These are phyloP conservation scores for Colletotrichum echinochloae DNA, from an alignment of 2,329 filamentous ascomycete genomes.

Conservation along the genomic window DNA sequence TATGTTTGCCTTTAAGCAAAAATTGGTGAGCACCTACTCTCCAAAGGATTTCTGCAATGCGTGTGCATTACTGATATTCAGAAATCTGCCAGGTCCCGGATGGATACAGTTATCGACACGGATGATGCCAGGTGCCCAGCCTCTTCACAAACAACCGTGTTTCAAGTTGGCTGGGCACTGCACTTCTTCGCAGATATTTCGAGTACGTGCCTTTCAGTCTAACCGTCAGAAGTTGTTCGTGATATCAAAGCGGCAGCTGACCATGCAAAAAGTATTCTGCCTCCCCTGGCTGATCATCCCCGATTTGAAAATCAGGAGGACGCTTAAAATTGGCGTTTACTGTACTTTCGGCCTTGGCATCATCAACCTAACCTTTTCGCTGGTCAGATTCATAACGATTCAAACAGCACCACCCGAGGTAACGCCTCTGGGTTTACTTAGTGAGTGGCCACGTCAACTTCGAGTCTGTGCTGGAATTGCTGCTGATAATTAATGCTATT, in stretches of 20 bases:
- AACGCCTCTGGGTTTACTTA: conserved; percentile 30
- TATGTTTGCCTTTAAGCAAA: conserved; percentile 32
- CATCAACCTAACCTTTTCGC: conserved; percentile 37
- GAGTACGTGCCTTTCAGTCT: neutral
- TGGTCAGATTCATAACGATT: conserved; percentile 35
- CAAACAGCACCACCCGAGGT: conserved; percentile 25
- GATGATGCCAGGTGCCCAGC: conserved; percentile 33
- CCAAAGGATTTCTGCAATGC: no score
- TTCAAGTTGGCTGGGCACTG: conserved; percentile 35
- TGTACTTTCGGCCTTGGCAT: conserved; percentile 34
- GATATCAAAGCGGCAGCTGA: neutral
- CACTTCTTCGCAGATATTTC: conserved; percentile 35
- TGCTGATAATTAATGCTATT: neutral
- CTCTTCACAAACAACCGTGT: conserved; percentile 23
- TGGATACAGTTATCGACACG: conserved; percentile 14
- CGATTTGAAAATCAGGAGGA: conserved; percentile 30
- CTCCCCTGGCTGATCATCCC: conserved; percentile 31
- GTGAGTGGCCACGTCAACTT: neutral
- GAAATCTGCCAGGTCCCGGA: neutral
- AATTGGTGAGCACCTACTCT: conserved; percentile 15
- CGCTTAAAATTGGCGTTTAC: conserved; percentile 31
- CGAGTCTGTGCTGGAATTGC: neutral
- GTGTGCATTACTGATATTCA: neutral
- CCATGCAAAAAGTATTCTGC: conserved; percentile 4
- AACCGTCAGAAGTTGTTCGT: neutral